Percentiles rank a stretch among this genome's conserved stretches.
phyloP scores from a whole-genome alignment of 2,329 filamentous ascomycete genomes.

The Tympanopsis confertula region DNA sequence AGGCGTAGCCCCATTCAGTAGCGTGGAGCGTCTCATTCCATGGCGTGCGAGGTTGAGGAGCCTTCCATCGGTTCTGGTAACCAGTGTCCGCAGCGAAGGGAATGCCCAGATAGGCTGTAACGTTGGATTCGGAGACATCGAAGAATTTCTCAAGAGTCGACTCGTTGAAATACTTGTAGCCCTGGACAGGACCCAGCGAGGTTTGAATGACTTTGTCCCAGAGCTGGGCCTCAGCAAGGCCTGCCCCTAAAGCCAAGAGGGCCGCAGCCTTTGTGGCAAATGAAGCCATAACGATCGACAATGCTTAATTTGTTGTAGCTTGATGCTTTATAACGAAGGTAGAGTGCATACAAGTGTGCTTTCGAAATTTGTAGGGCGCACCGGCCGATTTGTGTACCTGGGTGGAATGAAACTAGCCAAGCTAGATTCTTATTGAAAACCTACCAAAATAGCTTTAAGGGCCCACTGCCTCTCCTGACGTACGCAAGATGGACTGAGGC shows the following conservation, averaged over 20 bases:
- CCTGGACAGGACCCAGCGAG: slow-evolving; percentile 8
- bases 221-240: slow-evolving; percentile 8
- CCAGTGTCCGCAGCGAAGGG: slow-evolving; percentile 14
- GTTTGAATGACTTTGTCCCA: slow-evolving; percentile 9
- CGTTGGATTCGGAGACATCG: slow-evolving; percentile 2
- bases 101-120: slow-evolving; percentile 12
- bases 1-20: slow-evolving; percentile 10
- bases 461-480: no score
- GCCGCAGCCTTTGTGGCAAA: slow-evolving; percentile 1
- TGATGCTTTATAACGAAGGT: no score
- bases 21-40: slow-evolving; percentile 11
- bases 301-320: no score
- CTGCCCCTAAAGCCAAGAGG: slow-evolving; percentile 3
- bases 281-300: no score
- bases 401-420: no score
- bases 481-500: no score
- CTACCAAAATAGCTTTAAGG: no score
- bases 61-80: slow-evolving; percentile 13
- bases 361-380: no score
- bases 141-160: slow-evolving; percentile 1
- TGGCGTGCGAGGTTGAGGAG: slow-evolving; percentile 10
- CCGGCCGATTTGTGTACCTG: no score
- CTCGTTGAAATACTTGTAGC: slow-evolving; percentile 10
- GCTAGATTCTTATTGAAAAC: no score
- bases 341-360: no score